phyloP scores from a whole-genome alignment of 257 asterid genomes.

The Primulina tabacum region DNA sequence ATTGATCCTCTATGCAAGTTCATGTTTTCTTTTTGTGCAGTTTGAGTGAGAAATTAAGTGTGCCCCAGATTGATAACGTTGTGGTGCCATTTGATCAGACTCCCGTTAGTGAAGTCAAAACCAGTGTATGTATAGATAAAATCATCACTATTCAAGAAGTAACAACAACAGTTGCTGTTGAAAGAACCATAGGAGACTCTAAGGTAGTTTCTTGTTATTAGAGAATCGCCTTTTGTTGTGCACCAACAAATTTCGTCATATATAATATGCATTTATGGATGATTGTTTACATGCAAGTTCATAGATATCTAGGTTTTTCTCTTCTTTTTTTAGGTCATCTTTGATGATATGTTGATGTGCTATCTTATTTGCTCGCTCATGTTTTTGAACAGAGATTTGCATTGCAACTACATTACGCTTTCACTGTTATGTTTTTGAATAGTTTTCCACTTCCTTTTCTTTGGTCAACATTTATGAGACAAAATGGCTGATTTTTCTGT shows the following conservation, averaged over 20 bases:
- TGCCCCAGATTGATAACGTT: slow-evolving; percentile 32
- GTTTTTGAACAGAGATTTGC: neutral
- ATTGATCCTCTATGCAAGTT: slow-evolving; percentile 12
- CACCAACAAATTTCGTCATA: neutral
- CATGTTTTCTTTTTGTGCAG: slow-evolving; percentile 26
- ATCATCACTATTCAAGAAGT: slow-evolving; percentile 64
- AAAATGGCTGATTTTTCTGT: slow-evolving; percentile 23
- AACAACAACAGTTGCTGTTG: slow-evolving; percentile 43
- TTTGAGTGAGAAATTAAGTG: slow-evolving; percentile 29
- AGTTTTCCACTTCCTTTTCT: neutral
- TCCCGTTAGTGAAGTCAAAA: slow-evolving; percentile 42
- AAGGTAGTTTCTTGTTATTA: slow-evolving; percentile 40
- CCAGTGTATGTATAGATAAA: slow-evolving; percentile 68
- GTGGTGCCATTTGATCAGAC: slow-evolving; percentile 29
- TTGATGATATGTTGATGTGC: slow-evolving; percentile 1
- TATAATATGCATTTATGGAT: slow-evolving; percentile 6
- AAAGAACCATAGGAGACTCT: slow-evolving; percentile 35
- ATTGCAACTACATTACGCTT: neutral
- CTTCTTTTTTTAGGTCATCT: neutral
- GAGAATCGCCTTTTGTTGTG: slow-evolving; percentile 3
- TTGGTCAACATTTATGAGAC: neutral
- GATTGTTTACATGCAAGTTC: neutral
- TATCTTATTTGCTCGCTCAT: neutral
- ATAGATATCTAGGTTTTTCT: neutral
- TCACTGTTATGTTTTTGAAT: neutral